These are phyloP conservation scores for Tetracentron sinense DNA, from an alignment of 164 flowering plant genomes.

Conservation along the genomic window DNA sequence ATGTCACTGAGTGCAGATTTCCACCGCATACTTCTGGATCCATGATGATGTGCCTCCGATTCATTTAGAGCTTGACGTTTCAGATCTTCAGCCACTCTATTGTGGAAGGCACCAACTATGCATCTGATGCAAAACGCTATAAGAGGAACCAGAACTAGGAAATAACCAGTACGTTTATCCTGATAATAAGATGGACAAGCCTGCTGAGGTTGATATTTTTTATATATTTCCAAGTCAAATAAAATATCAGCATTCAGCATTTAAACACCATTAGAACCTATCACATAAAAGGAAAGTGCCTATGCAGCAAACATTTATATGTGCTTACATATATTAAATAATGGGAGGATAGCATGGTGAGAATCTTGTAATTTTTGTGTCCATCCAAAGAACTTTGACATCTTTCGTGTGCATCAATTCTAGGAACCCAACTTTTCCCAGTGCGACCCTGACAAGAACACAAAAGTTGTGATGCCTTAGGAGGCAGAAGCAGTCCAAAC, in stretches of 20 bases:
- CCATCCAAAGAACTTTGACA: constrained; percentile 12
- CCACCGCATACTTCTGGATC: constrained; percentile 39
- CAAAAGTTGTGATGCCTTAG: background rate
- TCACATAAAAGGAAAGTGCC: background rate
- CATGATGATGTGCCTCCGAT: constrained; percentile 16
- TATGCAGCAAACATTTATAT: background rate
- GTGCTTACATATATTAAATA: constrained; percentile 25
- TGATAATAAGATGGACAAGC: constrained; percentile 36
- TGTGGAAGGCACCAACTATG: constrained; percentile 31
- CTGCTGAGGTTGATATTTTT: constrained; percentile 19
- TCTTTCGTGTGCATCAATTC: constrained; percentile 2
- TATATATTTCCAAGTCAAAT: constrained; percentile 6
- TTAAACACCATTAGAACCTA: constrained; percentile 1
- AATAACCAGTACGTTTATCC: constrained; percentile 48
- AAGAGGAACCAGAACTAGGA: constrained; percentile 52
- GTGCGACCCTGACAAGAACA: constrained; percentile 13
- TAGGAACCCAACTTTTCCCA: constrained; percentile 11
- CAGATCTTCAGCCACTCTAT: constrained; percentile 17
- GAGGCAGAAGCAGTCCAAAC: constrained; percentile 7
- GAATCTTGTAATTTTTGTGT: constrained; percentile 10
- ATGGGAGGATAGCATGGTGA: constrained; percentile 16
- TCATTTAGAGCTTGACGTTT: constrained; percentile 18
- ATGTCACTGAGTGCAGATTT: constrained; percentile 39
- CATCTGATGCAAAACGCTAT: constrained; percentile 54
- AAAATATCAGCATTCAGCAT: constrained; percentile 7